Evolutionary conservation across 148 eudicot species (phyloP).

Genomic region (Camellia lanceoleosa): DNA sequence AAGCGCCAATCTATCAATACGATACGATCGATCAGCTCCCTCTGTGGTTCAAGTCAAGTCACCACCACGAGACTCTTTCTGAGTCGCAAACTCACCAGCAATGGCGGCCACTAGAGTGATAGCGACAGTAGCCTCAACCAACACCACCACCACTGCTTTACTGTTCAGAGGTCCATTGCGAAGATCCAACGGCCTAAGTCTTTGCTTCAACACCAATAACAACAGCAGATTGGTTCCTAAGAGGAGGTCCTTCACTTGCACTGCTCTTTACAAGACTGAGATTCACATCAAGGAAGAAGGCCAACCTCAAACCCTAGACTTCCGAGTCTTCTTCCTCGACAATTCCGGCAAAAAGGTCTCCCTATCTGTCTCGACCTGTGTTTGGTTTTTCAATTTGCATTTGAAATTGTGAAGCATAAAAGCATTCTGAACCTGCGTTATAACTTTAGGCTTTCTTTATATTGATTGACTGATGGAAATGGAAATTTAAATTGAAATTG

Average conservation of each 20-base stretch:
- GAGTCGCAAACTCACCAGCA: constrained; percentile 8
- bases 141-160: constrained; percentile 38
- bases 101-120: constrained; percentile 67
- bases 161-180: constrained; percentile 40
- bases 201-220: constrained; percentile 35
- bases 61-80: too few species aligned
- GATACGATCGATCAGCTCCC: too few species aligned
- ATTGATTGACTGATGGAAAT: neutral
- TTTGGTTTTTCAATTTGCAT: neutral
- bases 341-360: constrained; percentile 72
- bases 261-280: constrained; percentile 56
- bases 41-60: too few species aligned
- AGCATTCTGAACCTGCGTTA: too few species aligned
- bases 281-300: constrained; percentile 49
- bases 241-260: constrained; percentile 51
- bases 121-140: constrained; percentile 29
- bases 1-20: too few species aligned
- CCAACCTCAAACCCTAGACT: constrained; percentile 73
- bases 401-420: too few species aligned
- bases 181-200: constrained; percentile 22
- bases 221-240: constrained; percentile 28
- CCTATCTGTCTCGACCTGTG: neutral
- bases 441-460: neutral
- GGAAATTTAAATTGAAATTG: neutral
- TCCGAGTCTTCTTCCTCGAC: constrained; percentile 69